phyloP scores from a whole-genome alignment of 164 flowering plant genomes.

The Magnolia kwangsiensis region DNA sequence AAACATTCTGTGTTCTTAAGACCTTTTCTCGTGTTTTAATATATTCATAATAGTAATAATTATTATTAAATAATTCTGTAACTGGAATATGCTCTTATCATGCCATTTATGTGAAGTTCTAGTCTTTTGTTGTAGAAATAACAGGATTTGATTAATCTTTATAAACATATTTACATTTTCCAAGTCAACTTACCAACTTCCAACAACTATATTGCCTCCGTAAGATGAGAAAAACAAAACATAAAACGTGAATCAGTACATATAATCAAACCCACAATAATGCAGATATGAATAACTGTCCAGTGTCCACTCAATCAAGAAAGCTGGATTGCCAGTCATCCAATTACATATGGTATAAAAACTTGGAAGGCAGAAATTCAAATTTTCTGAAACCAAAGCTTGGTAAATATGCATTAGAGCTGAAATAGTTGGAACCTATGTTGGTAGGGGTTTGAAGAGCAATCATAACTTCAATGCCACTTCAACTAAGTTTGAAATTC shows the following conservation, averaged over 20 bases:
- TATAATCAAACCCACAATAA: no score
- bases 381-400: not conserved
- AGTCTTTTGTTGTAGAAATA: not conserved
- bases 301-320: not conserved
- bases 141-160: not conserved
- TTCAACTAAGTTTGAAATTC: not conserved
- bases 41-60: not conserved
- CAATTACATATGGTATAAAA: not conserved
- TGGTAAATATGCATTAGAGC: not conserved
- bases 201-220: not conserved
- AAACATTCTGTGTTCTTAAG: not conserved
- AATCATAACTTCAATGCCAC: not conserved
- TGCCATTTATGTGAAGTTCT: not conserved
- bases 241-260: not conserved
- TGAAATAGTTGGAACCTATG: not conserved
- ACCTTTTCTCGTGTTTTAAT: not conserved
- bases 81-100: no score
- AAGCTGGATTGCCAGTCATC: not conserved
- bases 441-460: not conserved
- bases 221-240: not conserved
- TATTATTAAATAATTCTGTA: no score
- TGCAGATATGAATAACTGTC: not conserved
- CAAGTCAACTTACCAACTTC: not conserved
- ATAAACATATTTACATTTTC: not conserved
- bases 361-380: not conserved